Base-by-base conservation (phyloP, 2,329 filamentous ascomycete genomes). In the Talaromyces pinophilus region DNA sequence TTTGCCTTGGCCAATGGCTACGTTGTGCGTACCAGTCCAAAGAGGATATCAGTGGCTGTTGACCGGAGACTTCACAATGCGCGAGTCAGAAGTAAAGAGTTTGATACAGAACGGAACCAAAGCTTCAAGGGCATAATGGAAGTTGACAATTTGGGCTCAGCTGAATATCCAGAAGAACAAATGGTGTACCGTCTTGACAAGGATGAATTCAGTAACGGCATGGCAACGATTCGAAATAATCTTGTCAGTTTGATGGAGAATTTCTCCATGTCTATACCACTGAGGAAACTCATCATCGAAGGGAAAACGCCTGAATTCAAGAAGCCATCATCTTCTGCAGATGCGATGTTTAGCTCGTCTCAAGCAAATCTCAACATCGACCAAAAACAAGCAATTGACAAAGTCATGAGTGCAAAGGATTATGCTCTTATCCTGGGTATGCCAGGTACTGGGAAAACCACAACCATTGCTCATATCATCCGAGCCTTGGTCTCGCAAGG, bases 401-500 rank as follows among this genome's bases (percentile, higher is more conserved):
- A 97, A 78, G 94, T 99, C 46, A 96, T 99, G 90, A 92, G 90
- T 73, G 94, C 95, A 2, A 87, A 91, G 71, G 93, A 99, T 80
- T 99, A 98, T 77, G 94, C 95, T 7, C 84, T 99, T n/a, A 93
- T 99, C 13, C 86, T 99, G 22, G 95, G 95, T 33, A 99, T 99
- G 95, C 95, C 95, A 1, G 95, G 95, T 7, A 99, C 95, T 0
- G 95, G 95, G 66, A 99, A 99, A 79, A 99, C 95, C 2, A 99
- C 95, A 0, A 99, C 95, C 0, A 98, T 99, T 73, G 93, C 94
- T 5, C 93, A 98, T 76, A 97, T 99, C 71, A 98, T 99, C 72
- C 89, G 92, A 54, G 92, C 94, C 0, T 83, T 99, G 35, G 90
- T 95, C 5, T 88, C 90, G 0, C 92, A 96, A 76, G 91, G 92